Base-by-base conservation (phyloP, 2,329 filamentous ascomycete genomes). In the Lachnellula subtilissima region DNA sequence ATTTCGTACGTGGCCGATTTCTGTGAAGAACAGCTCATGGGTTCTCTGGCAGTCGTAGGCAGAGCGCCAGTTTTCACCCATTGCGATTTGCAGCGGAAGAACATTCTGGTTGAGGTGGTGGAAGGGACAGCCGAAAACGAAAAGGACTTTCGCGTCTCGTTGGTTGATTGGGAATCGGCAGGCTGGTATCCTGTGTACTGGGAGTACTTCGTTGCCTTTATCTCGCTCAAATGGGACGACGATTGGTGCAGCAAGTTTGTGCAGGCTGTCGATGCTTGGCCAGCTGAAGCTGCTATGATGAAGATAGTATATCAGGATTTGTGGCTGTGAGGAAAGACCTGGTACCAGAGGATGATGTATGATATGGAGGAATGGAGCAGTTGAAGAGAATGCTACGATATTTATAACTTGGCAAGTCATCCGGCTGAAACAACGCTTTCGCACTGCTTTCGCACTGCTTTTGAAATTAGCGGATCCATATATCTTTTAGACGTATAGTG, bases 171-270 rank as follows among this genome's bases (percentile, higher is more conserved):
- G 60, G 58, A 64, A 49, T 54, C 52, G 4, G 52, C 61, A 17
- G 61, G 61, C 5, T 61, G 56, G 58, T 59, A 62, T 59, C 54
- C 60, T 25, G 45, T 51, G 4, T 64, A 62, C 40, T 64, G 57
- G 61, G 58, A 63, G 47, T 60, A 63, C 48, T 35, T 56, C 14
- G 48, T 42, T 53, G 53, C 55, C 11, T 60, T 64, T 51, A 22
- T 61, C 28, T 54, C 56, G 40, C 58, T 62, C 28, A 52, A 42
- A 53, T 61, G 56, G 56, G 45, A 63, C 37, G 55, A 59, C 46
- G 62, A 64, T 54, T 64, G 60, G 62, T 55, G 54, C 14, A 56
- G 15, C 22, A 55, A 46, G 37, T 42, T 64, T 32, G 48, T 7
- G 4, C 9, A 57, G 3, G 50, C 55, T 49, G 32, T 64, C 43